Conservation (phyloP, 1,284 basidiomycete species). For the Apiotrichum brassicae region DNA sequence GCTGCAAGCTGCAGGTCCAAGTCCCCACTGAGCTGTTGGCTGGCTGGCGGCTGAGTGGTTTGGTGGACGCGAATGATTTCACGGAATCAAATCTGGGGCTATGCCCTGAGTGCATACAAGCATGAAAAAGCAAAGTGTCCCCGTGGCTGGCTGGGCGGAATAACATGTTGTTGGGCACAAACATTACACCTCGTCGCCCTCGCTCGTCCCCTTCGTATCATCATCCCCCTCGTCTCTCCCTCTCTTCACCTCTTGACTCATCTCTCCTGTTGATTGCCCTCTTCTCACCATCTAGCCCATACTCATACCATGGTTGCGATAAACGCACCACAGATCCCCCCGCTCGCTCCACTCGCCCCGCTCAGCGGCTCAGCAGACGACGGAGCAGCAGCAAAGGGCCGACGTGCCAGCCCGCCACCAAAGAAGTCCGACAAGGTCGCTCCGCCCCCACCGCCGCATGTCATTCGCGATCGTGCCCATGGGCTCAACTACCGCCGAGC, state of each 20-base stretch:
- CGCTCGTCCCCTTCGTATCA: too few species aligned
- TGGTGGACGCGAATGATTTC: conserved; percentile 6
- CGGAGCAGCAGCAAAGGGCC: neutral
- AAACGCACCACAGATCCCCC: neutral
- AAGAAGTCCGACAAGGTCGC: conserved; percentile 55
- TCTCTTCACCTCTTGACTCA: neutral
- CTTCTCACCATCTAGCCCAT: neutral
- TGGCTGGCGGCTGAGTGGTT: too few species aligned
- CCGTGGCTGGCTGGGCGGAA: too few species aligned
- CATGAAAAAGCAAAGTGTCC: neutral
- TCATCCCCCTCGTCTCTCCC: neutral
- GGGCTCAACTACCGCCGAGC: conserved; percentile 60
- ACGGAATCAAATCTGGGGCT: conserved; percentile 1
- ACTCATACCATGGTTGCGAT: neutral
- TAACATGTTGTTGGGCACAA: too few species aligned
- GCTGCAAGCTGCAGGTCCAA: too few species aligned
- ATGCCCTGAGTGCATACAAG: neutral
- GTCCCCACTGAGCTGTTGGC: too few species aligned
- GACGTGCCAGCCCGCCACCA: neutral
- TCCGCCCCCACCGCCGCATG: conserved; percentile 71
- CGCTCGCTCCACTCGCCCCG: neutral
- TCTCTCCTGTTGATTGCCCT: neutral
- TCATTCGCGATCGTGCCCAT: conserved; percentile 63
- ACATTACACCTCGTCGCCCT: too few species aligned
- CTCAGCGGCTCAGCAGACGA: neutral